Percentiles rank a stretch among this genome's conserved stretches.
phyloP scores from a whole-genome alignment of 179 eudicot species.

The Pouteria campechiana region DNA sequence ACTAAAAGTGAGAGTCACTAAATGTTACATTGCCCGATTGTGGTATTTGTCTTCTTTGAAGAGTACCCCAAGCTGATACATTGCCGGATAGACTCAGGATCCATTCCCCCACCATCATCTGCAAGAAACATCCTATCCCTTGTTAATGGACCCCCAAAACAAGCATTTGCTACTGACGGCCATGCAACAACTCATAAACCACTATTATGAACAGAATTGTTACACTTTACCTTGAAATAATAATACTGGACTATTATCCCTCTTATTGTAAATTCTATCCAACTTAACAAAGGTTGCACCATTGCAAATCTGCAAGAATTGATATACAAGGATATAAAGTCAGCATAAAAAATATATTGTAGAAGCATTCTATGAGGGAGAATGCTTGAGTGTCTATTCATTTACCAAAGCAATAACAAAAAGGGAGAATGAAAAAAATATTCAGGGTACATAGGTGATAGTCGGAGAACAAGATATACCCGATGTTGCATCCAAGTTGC shows the following conservation, averaged over 20 bases:
- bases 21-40: constrained; percentile 86
- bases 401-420: too few relatives aligned
- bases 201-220: neutral
- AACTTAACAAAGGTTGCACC: constrained; percentile 94
- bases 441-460: too few relatives aligned
- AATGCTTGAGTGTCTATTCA: too few relatives aligned
- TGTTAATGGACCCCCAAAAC: too few relatives aligned
- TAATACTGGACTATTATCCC: constrained; percentile 82
- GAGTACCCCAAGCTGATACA: constrained; percentile 99
- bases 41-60: constrained; percentile 69
- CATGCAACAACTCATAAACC: neutral
- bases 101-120: constrained; percentile 99
- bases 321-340: too few relatives aligned
- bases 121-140: constrained; percentile 3
- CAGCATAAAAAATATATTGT: too few relatives aligned
- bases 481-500: too few relatives aligned
- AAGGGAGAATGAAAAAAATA: too few relatives aligned
- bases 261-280: constrained; percentile 57
- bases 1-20: neutral
- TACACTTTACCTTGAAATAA: constrained; percentile 60
- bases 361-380: too few relatives aligned
- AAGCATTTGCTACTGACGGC: neutral
- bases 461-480: too few relatives aligned
- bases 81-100: constrained; percentile 76
- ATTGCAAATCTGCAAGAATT: constrained; percentile 67